A percentile compares a stretch with the other conserved stretches of the same genome.
phyloP scores from a whole-genome alignment of 306 rosid genomes.

The Echinosophora koreensis region DNA sequence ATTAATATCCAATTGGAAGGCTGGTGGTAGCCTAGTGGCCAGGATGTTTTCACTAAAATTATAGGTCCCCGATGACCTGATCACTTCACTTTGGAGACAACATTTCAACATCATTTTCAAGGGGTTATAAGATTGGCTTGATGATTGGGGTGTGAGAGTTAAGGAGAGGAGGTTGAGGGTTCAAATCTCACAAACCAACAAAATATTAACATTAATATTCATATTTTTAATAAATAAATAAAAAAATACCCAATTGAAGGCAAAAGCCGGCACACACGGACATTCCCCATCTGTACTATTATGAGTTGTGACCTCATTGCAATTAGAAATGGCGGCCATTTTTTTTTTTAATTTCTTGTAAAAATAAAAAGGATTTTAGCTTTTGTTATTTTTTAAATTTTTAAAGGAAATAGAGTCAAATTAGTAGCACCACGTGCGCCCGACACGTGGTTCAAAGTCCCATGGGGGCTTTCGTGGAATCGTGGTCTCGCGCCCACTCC shows the following conservation, averaged over 20 bases:
- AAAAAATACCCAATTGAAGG: slow-evolving; percentile 36
- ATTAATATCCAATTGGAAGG: too few species aligned
- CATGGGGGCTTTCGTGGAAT: slow-evolving; percentile 16
- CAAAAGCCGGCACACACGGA: slow-evolving; percentile 64
- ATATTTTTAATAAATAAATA: too few species aligned
- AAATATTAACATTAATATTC: too few species aligned
- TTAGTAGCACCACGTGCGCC: slow-evolving; percentile 48
- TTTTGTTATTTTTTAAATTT: not conserved
- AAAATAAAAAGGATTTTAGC: slow-evolving; percentile 36
- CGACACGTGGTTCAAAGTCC: slow-evolving; percentile 68
- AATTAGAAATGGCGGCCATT: slow-evolving; percentile 2
- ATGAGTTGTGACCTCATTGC: slow-evolving; percentile 14
- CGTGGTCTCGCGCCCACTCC: slow-evolving; percentile 47
- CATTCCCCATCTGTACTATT: slow-evolving; percentile 52
- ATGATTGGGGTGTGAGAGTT: too few species aligned
- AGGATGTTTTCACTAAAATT: too few species aligned
- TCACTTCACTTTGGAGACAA: too few species aligned
- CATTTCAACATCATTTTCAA: too few species aligned
- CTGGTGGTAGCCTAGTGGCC: too few species aligned
- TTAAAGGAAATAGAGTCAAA: not conserved
- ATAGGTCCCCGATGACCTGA: too few species aligned
- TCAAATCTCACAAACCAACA: too few species aligned
- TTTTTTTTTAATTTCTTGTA: not conserved
- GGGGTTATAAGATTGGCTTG: too few species aligned
- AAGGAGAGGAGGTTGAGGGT: too few species aligned